A percentile compares a stretch with the other conserved stretches of the same genome.
These are phyloP conservation scores for Diospyros lotus DNA, from an alignment of 148 eudicot genomes.

Conservation along the genomic window DNA sequence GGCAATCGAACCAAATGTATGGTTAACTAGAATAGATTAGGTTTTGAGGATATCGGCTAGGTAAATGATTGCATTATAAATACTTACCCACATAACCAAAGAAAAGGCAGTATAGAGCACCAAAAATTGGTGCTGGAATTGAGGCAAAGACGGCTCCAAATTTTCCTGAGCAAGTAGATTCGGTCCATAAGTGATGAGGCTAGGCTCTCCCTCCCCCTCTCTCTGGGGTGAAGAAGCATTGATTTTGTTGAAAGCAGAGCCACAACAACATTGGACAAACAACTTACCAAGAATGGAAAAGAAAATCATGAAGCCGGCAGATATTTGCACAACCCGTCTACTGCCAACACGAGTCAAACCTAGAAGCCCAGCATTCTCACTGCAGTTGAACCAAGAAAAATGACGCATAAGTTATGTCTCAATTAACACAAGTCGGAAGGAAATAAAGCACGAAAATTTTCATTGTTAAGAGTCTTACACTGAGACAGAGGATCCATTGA, in stretches of 20 bases:
- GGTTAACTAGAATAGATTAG: background rate
- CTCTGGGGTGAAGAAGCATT: background rate
- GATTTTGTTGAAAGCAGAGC: background rate
- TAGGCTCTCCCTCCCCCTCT: background rate
- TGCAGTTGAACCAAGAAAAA: constrained; percentile 27
- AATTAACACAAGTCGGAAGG: constrained; percentile 1
- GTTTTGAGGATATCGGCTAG: background rate
- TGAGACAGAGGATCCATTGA: constrained; percentile 80
- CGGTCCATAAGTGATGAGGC: background rate
- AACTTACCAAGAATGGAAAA: constrained; percentile 80
- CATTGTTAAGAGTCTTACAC: constrained; percentile 45
- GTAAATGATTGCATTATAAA: background rate
- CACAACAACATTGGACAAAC: background rate
- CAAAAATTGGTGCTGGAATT: constrained; percentile 83
- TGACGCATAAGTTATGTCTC: background rate
- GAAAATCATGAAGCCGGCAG: constrained; percentile 94
- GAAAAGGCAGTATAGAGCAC: constrained; percentile 91
- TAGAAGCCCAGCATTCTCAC: constrained; percentile 93
- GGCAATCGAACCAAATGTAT: background rate
- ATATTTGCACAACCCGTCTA: constrained; percentile 89
- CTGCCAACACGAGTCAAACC: constrained; percentile 93
- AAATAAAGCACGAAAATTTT: background rate
- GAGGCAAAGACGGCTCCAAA: constrained; percentile 92
- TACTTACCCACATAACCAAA: constrained; percentile 91
- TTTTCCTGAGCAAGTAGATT: constrained; percentile 51